These are phyloP conservation scores for Rhodosporidiobolus odoratus DNA, from an alignment of 768 basidiomycete genomes.

Conservation along the genomic window DNA sequence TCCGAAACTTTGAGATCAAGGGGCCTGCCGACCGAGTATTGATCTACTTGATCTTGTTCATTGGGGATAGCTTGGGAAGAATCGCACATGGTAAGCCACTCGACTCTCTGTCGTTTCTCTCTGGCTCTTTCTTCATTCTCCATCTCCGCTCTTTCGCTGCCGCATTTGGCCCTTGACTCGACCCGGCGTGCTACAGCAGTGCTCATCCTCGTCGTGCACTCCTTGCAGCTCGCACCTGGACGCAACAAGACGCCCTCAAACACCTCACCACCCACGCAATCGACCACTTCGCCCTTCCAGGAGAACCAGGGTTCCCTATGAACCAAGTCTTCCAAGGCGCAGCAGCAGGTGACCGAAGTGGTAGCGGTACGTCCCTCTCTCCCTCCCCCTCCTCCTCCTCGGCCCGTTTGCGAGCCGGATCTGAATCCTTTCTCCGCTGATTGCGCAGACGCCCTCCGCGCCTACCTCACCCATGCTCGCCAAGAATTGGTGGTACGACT, in stretches of 20 bases:
- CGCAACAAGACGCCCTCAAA: conserved; percentile 80
- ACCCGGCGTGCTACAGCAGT: background rate
- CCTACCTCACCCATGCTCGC: conserved; percentile 85
- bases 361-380: conserved; percentile 60
- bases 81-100: conserved; percentile 58
- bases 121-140: background rate
- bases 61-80: conserved; percentile 93
- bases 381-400: background rate
- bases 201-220: background rate
- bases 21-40: conserved; percentile 52
- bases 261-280: conserved; percentile 84
- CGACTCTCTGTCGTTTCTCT: too few relatives aligned
- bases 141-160: background rate
- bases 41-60: conserved; percentile 94
- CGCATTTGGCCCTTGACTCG: background rate
- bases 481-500: conserved; percentile 84
- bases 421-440: background rate
- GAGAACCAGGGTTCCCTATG: conserved; percentile 88
- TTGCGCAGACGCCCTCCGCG: conserved; percentile 70
- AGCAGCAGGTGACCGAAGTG: conserved; percentile 56
- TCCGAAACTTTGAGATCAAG: conserved; percentile 99
- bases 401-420: background rate
- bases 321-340: conserved; percentile 88
- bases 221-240: conserved; percentile 45
- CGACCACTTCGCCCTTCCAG: conserved; percentile 87